Evolutionary conservation across 768 basidiomycete genomes (phyloP), one percentile per base, ranked within the genome.

Genomic region (button mushroom (Agaricus bisporus)): DNA sequence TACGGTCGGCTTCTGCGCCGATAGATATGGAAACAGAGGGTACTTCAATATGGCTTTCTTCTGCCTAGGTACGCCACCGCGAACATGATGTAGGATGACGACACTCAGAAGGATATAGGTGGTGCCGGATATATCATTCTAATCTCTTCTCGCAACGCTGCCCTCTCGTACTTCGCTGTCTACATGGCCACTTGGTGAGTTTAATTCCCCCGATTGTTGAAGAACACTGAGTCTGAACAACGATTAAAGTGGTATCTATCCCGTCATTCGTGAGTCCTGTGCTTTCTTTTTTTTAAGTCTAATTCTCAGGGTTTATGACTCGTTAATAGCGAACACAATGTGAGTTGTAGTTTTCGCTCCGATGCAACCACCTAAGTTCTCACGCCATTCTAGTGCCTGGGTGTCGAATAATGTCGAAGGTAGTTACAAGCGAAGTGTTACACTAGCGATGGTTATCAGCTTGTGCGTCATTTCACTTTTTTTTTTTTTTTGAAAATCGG

Each of bases 371-470:
- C 15, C 17, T 15, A 17, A 1, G 41, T 17, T 41, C 48, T 15
- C 36, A 50, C 56, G 29, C 18, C 20, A 11, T 32, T 46, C 3
- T 26, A 79, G 76, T 59, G 75, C 76, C 3, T 79, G 77, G 77
- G 78, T 80, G 18, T 80, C 81, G 17, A 87, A 88, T 61, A 89
- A 86, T 61, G 75, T 85, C 12, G 85, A 88, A 66, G 86, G 87
- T 12, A 75, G 79, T 2, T 89, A 88, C 68, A 89, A 89, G 64
- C 83, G 87, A 38, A 82, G 81, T 58, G 83, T 88, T 6, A 73
- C 83, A 0, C 68, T 88, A 48, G 86, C 78, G 5, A 85, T 87
- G 83, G 75, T 82, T 3, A 84, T 86, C 57, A 75, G 78, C 60
- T 79, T 80, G 81, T 82, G 54, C 64, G 25, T 49, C 45, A 7